Conservation (phyloP, 2,329 filamentous ascomycete species). For the Aquanectria penicillioides region DNA sequence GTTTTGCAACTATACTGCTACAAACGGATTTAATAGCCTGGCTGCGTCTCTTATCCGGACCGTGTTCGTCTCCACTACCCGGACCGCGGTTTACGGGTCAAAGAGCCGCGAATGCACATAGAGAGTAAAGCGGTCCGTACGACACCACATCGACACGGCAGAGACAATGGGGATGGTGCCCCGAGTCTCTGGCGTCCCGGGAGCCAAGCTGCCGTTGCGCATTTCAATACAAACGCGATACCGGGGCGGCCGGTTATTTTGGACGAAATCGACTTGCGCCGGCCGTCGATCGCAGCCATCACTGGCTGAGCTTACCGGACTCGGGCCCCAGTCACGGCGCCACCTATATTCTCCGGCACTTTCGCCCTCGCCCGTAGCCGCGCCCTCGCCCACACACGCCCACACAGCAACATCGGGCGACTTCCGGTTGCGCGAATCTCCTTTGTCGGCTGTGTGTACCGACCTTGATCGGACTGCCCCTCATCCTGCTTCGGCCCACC, state of each 20-base stretch:
- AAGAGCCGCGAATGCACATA: not conserved
- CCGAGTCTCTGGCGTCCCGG: constrained; percentile 14
- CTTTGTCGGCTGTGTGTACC: constrained; percentile 33
- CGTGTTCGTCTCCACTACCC: constrained; percentile 2
- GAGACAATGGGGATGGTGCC: not conserved
- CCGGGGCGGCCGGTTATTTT: constrained; percentile 14
- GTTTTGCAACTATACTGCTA: constrained; percentile 1
- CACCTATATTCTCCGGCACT: constrained; percentile 4
- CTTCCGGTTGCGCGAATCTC: constrained; percentile 36
- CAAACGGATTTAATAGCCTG: too few species aligned
- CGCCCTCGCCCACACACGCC: constrained; percentile 10
- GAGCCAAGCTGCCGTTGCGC: not conserved
- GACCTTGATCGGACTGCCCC: constrained; percentile 37
- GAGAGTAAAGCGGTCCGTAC: not conserved
- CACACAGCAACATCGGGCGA: constrained; percentile 29
- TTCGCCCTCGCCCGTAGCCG: constrained; percentile 18
- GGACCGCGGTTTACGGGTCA: constrained; percentile 1
- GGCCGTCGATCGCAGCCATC: constrained; percentile 16
- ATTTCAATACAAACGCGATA: constrained; percentile 2
- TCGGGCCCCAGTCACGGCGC: constrained; percentile 32
- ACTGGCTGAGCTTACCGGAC: constrained; percentile 35
- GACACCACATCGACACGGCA: not conserved
- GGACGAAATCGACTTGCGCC: constrained; percentile 2
- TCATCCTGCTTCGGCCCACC: constrained; percentile 34
- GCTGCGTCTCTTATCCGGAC: not conserved